phyloP scores from a whole-genome alignment of 1,284 basidiomycete genomes.

The Microbotryomycetes sp. region DNA sequence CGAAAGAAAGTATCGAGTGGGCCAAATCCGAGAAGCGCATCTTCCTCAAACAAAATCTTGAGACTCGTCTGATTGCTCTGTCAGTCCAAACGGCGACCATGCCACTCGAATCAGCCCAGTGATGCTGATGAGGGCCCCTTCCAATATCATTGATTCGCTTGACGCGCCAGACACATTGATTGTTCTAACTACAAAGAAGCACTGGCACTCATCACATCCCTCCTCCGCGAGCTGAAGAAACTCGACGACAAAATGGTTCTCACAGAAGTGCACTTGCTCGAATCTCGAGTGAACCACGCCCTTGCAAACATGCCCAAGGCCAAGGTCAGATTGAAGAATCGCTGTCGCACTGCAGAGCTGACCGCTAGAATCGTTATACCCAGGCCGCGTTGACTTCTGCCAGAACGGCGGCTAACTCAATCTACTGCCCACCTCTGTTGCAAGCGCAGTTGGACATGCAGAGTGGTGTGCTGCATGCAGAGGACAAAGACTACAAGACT shows the following conservation, averaged over 20 bases:
- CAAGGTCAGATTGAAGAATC: constrained; percentile 54
- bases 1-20: constrained; percentile 89
- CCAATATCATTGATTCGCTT: neutral
- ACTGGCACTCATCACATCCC: constrained; percentile 69
- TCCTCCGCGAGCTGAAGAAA: constrained; percentile 83
- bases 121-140: neutral
- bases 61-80: constrained; percentile 80
- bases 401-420: constrained; percentile 89
- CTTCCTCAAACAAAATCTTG: constrained; percentile 89
- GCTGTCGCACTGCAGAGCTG: neutral
- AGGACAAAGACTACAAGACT: constrained; percentile 96
- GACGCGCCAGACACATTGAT: constrained; percentile 60
- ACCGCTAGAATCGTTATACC: neutral
- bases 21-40: constrained; percentile 86
- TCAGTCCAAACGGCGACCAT: constrained; percentile 51
- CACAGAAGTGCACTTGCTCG: constrained; percentile 91
- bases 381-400: constrained; percentile 86
- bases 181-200: constrained; percentile 71
- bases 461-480: constrained; percentile 84
- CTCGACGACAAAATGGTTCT: constrained; percentile 97
- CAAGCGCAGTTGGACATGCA: constrained; percentile 91
- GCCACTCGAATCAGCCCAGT: constrained; percentile 5
- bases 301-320: constrained; percentile 87
- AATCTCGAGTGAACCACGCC: constrained; percentile 83
- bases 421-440: constrained; percentile 91